Evolutionary conservation across 2,329 filamentous ascomycete species (phyloP), one percentile per base, ranked within the genome.

Genomic region (Ophiostoma sp.): DNA sequence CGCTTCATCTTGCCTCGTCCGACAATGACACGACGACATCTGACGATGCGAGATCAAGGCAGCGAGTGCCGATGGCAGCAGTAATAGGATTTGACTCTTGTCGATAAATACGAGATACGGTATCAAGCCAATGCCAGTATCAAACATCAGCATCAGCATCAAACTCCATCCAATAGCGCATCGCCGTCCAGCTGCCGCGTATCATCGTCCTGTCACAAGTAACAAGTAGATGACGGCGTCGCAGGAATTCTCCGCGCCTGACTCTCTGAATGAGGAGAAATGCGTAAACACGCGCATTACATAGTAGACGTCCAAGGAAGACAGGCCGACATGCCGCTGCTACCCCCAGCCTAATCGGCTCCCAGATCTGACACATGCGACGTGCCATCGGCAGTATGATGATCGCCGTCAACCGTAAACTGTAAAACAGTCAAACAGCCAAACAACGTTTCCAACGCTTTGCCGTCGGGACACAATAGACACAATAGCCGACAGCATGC

Each of bases 361-460:
- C 74, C 68, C 69, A 60, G 64, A 68, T 71, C 65, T 77, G 76
- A 76, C 73, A 78, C 76, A 71, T 68, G 69, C 70, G 68, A 71
- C 72, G 76, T 77, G 72, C 75, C 76, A 77, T 72, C 73, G 74
- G 73, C 75, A 72, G 76, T 78, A 74, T 78, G 76, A 77, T 77
- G 60, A 64, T 39, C 17, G 33, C 60, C 27, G 27, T 31, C 31
- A 35, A 35, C 31, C 31, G 15, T 13, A 41, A 4, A 13, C 39
- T 41, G 39, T 13, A 11, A 36, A 27, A 67, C 62, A 23, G 20
- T 10, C 6, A 67, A 41, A 31, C 41, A 10, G 17, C 7, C 57
- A 35, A 64, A n/a, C 57, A 64, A 35, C 57, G 57, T 17, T 27
- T 48, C 65, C 48, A 33, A 20, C 36, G 44, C 64, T 60, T 35